Evolutionary conservation across 2,329 filamentous ascomycete species (phyloP), one percentile per base, ranked within the genome.

Genomic region (Diaporthe citri): DNA sequence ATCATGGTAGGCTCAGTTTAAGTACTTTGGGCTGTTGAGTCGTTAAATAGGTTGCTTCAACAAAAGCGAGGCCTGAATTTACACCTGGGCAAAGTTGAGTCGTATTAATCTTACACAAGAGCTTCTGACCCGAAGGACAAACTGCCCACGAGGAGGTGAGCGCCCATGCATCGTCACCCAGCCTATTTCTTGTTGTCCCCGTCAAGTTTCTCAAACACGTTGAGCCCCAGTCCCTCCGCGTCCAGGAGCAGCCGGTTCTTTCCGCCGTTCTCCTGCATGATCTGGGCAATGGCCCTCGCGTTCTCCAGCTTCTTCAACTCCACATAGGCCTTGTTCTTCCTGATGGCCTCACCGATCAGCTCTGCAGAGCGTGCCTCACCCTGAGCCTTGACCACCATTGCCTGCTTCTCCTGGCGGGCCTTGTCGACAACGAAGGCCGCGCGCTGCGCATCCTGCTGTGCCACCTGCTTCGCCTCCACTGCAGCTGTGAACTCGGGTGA

Each of bases 301-400:
- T 98, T 99, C 88, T 99, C 97, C 81, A 99, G 97, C 90, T 97
- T 97, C 87, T 97, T 95, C 83, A 99, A 91, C 86, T 98, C 97
- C 78, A 99, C 92, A 85, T 99, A 99, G 78, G 95, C 94, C 87
- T 96, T 94, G 88, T 91, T 97, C 93, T 98, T 99, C 94, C 98
- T 99, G 92, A 99, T 97, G 77, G 97, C 97, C 71, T 99, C 97
- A 86, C 97, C 97, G 82, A 99, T 98, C 78, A 99, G 93, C 87
- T 99, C 96, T 62, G 97, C 97, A 52, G 97, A 98, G 79, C 97
- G 94, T 67, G 97, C 97, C 88, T 99, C 97, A 95, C 97, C 97
- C 92, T 98, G 97, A 5, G 97, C 97, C 87, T 95, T 95, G 83
- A 99, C 97, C 73, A 99, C 95, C 88, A 96, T 98, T 80, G 97